These are phyloP conservation scores for Akanthomyces dipterigenus DNA, from an alignment of 2,329 filamentous ascomycete species.

Conservation along the genomic window DNA sequence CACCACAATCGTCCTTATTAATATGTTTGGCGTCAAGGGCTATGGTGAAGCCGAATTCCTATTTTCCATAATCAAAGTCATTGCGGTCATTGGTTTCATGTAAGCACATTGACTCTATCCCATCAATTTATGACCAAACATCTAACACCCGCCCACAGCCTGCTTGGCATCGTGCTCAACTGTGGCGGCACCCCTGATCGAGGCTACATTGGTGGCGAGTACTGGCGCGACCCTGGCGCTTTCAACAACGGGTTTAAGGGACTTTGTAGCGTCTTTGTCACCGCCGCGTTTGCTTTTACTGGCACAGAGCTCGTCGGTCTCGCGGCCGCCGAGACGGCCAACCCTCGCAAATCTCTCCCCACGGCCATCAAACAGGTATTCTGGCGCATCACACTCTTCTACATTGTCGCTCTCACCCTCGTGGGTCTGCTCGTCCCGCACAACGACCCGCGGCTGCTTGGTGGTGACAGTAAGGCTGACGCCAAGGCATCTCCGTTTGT, in stretches of 20 bases:
- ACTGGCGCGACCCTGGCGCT: constrained; percentile 75
- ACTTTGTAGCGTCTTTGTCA: constrained; percentile 72
- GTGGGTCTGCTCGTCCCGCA: constrained; percentile 79
- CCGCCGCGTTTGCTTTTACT: constrained; percentile 68
- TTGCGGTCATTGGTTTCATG: constrained; percentile 85
- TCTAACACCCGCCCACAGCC: constrained; percentile 37
- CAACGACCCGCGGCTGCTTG: constrained; percentile 56
- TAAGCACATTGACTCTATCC: constrained; percentile 33
- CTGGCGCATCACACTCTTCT: constrained; percentile 89
- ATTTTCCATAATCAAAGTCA: constrained; percentile 80
- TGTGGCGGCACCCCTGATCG: constrained; percentile 67
- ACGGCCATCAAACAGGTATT: constrained; percentile 90
- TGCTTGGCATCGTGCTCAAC: constrained; percentile 81
- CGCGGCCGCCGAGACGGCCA: constrained; percentile 71
- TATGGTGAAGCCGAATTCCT: constrained; percentile 89
- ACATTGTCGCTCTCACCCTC: constrained; percentile 73
- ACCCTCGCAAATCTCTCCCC: constrained; percentile 73
- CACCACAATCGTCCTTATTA: constrained; percentile 68
- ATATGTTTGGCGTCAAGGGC: constrained; percentile 79
- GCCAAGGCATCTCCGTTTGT: constrained; percentile 83
- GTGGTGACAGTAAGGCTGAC: constrained; percentile 49
- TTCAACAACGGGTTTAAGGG: constrained; percentile 80
- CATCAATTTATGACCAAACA: background rate
- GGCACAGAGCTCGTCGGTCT: constrained; percentile 72
- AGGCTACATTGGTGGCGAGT: constrained; percentile 72